Base-by-base conservation (phyloP, 331 rosid species). In the Pyrus hybrid region DNA sequence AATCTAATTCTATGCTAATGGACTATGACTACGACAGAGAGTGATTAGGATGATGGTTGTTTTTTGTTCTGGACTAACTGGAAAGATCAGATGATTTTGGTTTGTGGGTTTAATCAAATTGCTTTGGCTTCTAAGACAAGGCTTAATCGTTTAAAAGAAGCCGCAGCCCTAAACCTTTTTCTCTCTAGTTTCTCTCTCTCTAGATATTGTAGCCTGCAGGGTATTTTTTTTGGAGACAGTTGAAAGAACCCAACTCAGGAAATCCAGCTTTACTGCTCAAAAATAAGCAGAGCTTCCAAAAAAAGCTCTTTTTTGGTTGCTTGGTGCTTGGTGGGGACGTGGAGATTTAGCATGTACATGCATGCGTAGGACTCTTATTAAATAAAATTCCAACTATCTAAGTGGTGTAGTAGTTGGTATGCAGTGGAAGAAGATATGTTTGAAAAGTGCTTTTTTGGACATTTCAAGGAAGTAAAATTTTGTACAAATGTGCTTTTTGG, bases 61-160 rank as follows among this genome's bases (percentile, higher is more conserved):
- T 16, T 25, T 62, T 51, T 51, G 57, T 1, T 32, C 20, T 18
- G 43, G 45, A 64, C 8, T 66, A 29, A 9, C 20, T 4, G 13
- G 45, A 8, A 21, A 41, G 47, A 0, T 26, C 28, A 26, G 28
- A 21, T 73, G 77, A 61, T 65, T 43, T 28, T 41, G 69, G 77
- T 61, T 61, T 69, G 63, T 73, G 37, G 68, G 68, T 30, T 29
- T 13, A 11, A 49, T 49, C 57, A 51, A 37, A 51, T 51, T 51
- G 21, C 21, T 51, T 74, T 47, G 78, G 63, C 63, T 63, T 74
- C 78, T 63, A 74, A 63, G 71, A 63, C 71, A 63, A 63, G 78
- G 67, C 25, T 28, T 74, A 64, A 63, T 63, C 63, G 63, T 74
- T 29, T 45, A 7, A 63, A 74, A 63, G 49, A 63, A 63, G 47